Base-by-base conservation (phyloP, 2,329 filamentous ascomycete species). In the Anthostomella pinea region DNA sequence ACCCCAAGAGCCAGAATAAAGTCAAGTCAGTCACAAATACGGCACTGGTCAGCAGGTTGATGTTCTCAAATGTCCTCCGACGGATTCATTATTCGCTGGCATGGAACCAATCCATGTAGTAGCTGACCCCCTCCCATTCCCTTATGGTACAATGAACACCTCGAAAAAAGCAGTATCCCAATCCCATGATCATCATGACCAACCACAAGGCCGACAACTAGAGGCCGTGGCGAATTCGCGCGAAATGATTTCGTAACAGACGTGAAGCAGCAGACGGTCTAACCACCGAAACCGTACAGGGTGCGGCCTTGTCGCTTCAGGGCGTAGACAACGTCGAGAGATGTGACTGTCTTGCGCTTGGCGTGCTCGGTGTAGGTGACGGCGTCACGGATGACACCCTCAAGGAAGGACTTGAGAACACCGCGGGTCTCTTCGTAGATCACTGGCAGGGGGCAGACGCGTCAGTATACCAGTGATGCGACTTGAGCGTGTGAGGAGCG, bases 391-490 rank as follows among this genome's bases (percentile, higher is more conserved):
- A 88, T 87, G 67, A 88, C 83, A 66, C 81, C 77, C 70, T 87
- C 84, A 56, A 88, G 82, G 81, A 87, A 87, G 67, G 83, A 83
- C 79, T 87, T 87, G 59, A 88, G 76, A 58, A 87, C 84, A 77
- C 82, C 82, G 63, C 84, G 83, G 58, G 84, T 87, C 75, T 88
- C 81, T 66, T 86, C 83, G 75, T 87, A 87, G 73, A 87, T 87
- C 83, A 86, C 75, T 77, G 53, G 29, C 77, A 28, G 77, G 41
- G 36, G 33, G 34, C 3, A 82, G 75, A 82, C 82, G 68, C 83
- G 77, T 80, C 86, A 86, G 67, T 31, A 16, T 7, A 13, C 8
- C 13, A 22, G 11, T 16, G 13, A 20, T 25, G 17, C 7, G 15
- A 7, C 19, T n/a, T n/a, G n/a, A n/a, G n/a, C 56, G 5, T 7